Percentiles rank a stretch among this genome's conserved stretches.
These are phyloP conservation scores for Rhizopus delemar DNA, from an alignment of 371 early-diverging fungal genomes.

Conservation along the genomic window DNA sequence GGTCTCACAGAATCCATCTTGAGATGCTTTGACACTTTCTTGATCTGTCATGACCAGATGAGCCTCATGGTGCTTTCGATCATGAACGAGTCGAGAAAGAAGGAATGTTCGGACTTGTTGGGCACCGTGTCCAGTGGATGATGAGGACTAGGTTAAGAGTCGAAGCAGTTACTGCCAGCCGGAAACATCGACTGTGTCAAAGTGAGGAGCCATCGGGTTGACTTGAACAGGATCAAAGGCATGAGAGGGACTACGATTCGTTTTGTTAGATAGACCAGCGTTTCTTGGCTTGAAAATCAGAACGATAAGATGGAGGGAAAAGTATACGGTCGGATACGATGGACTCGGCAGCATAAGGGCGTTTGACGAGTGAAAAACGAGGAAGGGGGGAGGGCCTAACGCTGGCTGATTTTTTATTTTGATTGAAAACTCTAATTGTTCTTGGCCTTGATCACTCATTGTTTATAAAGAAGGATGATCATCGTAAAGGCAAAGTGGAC, in stretches of 20 bases:
- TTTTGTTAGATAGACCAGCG: constrained; percentile 85
- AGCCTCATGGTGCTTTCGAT: constrained; percentile 93
- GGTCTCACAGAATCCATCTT: constrained; percentile 91
- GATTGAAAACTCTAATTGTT: constrained; percentile 52
- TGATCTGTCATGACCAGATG: constrained; percentile 70
- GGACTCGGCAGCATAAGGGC: constrained; percentile 91
- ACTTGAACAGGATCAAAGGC: constrained; percentile 97
- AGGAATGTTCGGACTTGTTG: constrained; percentile 98
- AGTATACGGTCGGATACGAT: constrained; percentile 88
- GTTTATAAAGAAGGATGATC: too few species aligned
- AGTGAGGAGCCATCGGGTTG: constrained; percentile 95
- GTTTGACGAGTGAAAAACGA: constrained; percentile 82
- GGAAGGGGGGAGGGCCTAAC: constrained; percentile 78
- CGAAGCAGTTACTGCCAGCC: constrained; percentile 98
- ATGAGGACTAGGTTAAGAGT: constrained; percentile 97
- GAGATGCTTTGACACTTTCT: constrained; percentile 71
- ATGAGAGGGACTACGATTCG: constrained; percentile 77
- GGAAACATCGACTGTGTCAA: constrained; percentile 96
- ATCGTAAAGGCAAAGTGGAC: too few species aligned
- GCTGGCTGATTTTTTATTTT: constrained; percentile 81
- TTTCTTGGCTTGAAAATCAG: constrained; percentile 91
- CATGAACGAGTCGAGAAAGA: constrained; percentile 97
- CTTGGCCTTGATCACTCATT: too few species aligned
- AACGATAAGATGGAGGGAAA: constrained; percentile 75
- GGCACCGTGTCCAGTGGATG: constrained; percentile 98